phyloP scores from a whole-genome alignment of 106 monocot species.

The Xerophyta viscosa region DNA sequence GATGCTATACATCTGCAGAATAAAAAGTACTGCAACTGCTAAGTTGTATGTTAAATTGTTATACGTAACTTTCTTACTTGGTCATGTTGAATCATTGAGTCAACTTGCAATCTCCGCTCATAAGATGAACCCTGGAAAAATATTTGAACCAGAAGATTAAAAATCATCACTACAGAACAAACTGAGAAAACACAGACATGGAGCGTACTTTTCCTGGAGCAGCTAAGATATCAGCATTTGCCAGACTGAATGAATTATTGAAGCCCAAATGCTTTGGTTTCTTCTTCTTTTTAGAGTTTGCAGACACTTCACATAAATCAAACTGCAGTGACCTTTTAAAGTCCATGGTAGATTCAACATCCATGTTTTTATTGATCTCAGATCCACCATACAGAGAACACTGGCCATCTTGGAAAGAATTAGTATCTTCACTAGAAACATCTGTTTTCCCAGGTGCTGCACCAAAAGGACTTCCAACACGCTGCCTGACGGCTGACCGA shows the following conservation, averaged over 20 bases:
- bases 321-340: conserved; percentile 56
- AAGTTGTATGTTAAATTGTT: neutral
- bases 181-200: neutral
- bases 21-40: neutral
- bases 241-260: conserved; percentile 30
- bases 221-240: conserved; percentile 36
- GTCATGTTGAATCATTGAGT: conserved; percentile 43
- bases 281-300: conserved; percentile 78
- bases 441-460: conserved; percentile 72
- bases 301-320: conserved; percentile 42
- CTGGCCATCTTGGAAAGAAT: conserved; percentile 76
- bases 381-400: conserved; percentile 60
- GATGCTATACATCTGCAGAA: too few relatives aligned
- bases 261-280: conserved; percentile 64
- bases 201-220: conserved; percentile 53
- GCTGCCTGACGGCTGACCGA: conserved; percentile 64
- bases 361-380: conserved; percentile 44
- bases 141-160: conserved; percentile 2
- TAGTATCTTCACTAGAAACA: conserved; percentile 91
- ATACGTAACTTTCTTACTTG: conserved; percentile 24
- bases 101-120: conserved; percentile 65
- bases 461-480: conserved; percentile 51
- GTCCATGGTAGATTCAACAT: conserved; percentile 72
- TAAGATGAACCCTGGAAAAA: conserved; percentile 46
- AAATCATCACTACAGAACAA: neutral